Evolutionary conservation across 768 basidiomycete species (phyloP), one percentile per base, ranked within the genome.

Genomic region (Dentipellis fragilis): DNA sequence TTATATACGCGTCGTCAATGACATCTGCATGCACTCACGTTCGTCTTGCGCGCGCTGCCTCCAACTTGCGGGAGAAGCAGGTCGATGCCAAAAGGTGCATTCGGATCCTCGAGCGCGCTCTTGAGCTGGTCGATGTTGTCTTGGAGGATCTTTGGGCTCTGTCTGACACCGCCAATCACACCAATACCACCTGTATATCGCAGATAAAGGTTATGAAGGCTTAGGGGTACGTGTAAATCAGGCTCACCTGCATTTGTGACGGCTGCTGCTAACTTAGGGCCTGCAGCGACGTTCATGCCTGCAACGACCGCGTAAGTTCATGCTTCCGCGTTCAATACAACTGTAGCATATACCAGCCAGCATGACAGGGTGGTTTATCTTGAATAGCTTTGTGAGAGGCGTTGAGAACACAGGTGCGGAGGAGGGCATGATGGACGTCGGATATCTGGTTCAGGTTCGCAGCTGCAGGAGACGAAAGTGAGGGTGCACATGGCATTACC

Each of bases 221-320:
- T 9, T 7, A 22, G 21, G 11, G 16, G 35, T 35, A 10, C 10
- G 29, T 45, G 23, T n/a, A 14, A 16, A 50, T 10, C 23, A 2
- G 7, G 38, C 58, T 46, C 58, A 76, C 86, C 92, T 19, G 92
- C 81, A 64, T 93, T 93, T n/a, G 89, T 89, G n/a, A 93, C 89
- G 1, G 88, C 82, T 19, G 90, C 92, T 17, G 91, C 91, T 8
- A 93, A 72, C 68, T 77, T 85, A 10, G 90, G 88, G 6, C 89
- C 89, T 49, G 90, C 87, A 52, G 89, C 90, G 35, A 92, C 83
- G 65, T 89, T 90, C 89, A 92, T 91, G 54, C 85, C 79, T 71
- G 37, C 22, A 51, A 3, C 2, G 9, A 35, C n/a, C 7, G 14
- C 52, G 48, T 59, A 48, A 57, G 29, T 40, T 39, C 57, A 58